These are phyloP conservation scores for Globisporangium carolinianum DNA, from an alignment of 352 stramenopile genomes.

Conservation along the genomic window DNA sequence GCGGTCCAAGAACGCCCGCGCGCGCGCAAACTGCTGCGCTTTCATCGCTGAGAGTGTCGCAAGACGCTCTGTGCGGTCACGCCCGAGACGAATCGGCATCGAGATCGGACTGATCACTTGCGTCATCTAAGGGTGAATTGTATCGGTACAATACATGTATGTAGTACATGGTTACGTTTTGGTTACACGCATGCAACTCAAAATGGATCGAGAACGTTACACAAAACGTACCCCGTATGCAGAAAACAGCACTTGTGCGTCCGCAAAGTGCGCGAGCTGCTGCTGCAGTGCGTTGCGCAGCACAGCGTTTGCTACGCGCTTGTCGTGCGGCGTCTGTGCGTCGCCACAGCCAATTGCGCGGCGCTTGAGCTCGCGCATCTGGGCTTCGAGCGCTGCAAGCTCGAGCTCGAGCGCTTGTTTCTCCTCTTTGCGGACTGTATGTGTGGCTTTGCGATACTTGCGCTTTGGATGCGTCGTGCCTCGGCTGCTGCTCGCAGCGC, in stretches of 20 bases:
- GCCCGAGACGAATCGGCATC: background rate
- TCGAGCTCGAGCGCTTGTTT: slow-evolving; percentile 22
- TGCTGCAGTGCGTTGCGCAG: slow-evolving; percentile 20
- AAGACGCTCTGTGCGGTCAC: slow-evolving; percentile 2
- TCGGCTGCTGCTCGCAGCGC: background rate
- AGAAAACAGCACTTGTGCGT: slow-evolving; percentile 23
- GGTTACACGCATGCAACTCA: background rate
- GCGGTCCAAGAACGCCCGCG: slow-evolving; percentile 17
- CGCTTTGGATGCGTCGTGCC: slow-evolving; percentile 5
- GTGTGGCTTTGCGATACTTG: slow-evolving; percentile 14
- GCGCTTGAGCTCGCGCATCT: slow-evolving; percentile 30
- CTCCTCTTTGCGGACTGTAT: slow-evolving; percentile 26
- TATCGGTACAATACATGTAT: background rate
- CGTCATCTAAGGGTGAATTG: slow-evolving; percentile 3
- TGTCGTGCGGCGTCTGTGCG: slow-evolving; percentile 8
- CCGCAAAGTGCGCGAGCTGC: slow-evolving; percentile 21
- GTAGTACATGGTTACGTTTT: background rate
- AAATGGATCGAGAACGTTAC: background rate
- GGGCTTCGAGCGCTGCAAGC: slow-evolving; percentile 21
- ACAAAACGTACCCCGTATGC: slow-evolving; percentile 14
- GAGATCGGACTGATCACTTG: slow-evolving; percentile 10
- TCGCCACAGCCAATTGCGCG: slow-evolving; percentile 10
- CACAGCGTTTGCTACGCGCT: slow-evolving; percentile 10
- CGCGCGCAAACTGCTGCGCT: slow-evolving; percentile 18
- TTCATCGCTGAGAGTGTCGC: slow-evolving; percentile 16